Conservation (phyloP, 2,329 filamentous ascomycete species). For the Aspergillus phoenicis region DNA sequence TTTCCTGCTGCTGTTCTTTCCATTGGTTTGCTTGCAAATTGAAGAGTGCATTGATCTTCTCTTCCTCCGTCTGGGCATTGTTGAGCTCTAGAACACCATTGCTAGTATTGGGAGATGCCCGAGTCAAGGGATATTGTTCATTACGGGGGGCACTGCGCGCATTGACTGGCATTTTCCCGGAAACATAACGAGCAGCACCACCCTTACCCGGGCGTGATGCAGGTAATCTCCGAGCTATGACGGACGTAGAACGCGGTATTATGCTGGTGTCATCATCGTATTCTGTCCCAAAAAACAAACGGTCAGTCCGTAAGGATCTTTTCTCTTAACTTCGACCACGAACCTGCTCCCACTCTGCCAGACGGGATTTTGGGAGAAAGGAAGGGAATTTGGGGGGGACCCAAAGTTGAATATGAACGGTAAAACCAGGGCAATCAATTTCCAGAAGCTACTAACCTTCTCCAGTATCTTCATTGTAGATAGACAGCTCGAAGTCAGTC, state of each 20-base stretch:
- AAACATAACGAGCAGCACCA: constrained; percentile 90
- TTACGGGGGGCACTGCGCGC: constrained; percentile 77
- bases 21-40: constrained; percentile 87
- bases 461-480: constrained; percentile 87
- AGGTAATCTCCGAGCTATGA: constrained; percentile 84
- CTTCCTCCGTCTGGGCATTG: constrained; percentile 85
- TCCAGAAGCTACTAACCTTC: constrained; percentile 66
- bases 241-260: constrained; percentile 90
- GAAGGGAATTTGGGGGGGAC: neutral
- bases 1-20: constrained; percentile 89
- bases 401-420: neutral
- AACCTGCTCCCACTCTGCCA: neutral
- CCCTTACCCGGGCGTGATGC: constrained; percentile 84
- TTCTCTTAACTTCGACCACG: neutral
- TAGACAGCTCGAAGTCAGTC: constrained; percentile 91
- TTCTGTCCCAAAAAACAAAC: constrained; percentile 59
- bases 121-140: constrained; percentile 55
- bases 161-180: constrained; percentile 88
- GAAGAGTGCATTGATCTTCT: constrained; percentile 91
- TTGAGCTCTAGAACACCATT: constrained; percentile 68
- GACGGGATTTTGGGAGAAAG: too few species aligned
- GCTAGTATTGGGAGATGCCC: constrained; percentile 38
- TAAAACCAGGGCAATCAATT: neutral
- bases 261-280: constrained; percentile 98
- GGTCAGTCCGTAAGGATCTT: constrained; percentile 15